A percentile compares a stretch with the other conserved stretches of the same genome.
phyloP scores from a whole-genome alignment of 768 basidiomycete species.

The Termitomyces sp. region DNA sequence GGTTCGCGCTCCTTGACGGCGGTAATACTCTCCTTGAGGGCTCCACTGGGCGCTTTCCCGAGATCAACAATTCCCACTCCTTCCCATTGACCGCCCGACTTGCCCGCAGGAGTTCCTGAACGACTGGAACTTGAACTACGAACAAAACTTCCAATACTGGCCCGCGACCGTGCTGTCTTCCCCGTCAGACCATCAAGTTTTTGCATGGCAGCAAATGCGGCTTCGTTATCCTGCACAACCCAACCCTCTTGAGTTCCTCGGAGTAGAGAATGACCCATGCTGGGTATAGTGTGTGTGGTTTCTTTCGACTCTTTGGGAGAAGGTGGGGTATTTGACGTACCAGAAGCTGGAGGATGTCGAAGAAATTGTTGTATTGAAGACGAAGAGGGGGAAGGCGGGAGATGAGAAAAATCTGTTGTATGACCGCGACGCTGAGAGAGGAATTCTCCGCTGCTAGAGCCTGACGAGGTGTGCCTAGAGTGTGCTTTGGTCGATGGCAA shows the following conservation, averaged over 20 bases:
- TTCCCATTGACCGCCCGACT: constrained; percentile 71
- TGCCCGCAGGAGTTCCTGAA: constrained; percentile 70
- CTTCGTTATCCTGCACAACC: constrained; percentile 84
- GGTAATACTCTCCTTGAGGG: constrained; percentile 34
- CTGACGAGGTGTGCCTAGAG: constrained; percentile 62
- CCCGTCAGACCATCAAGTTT: constrained; percentile 88
- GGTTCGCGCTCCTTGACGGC: constrained; percentile 45
- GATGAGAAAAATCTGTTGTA: constrained; percentile 79
- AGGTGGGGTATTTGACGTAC: constrained; percentile 35
- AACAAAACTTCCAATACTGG: constrained; percentile 72
- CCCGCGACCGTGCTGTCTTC: constrained; percentile 71
- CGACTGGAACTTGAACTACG: constrained; percentile 64
- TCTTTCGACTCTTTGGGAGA: constrained; percentile 41
- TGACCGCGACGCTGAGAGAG: constrained; percentile 56
- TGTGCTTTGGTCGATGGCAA: constrained; percentile 40
- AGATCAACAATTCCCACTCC: constrained; percentile 47
- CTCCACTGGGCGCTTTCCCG: constrained; percentile 35
- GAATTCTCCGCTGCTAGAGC: constrained; percentile 55
- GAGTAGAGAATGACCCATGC: constrained; percentile 80
- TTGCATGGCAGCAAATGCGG: constrained; percentile 85
- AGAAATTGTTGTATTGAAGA: constrained; percentile 85
- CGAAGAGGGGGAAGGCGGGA: constrained; percentile 90
- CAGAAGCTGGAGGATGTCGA: constrained; percentile 46
- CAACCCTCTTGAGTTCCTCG: constrained; percentile 89
- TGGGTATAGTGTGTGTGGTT: constrained; percentile 45